Evolutionary conservation across 495 filamentous ascomycete species (phyloP).

Genomic region (Podospora conica): DNA sequence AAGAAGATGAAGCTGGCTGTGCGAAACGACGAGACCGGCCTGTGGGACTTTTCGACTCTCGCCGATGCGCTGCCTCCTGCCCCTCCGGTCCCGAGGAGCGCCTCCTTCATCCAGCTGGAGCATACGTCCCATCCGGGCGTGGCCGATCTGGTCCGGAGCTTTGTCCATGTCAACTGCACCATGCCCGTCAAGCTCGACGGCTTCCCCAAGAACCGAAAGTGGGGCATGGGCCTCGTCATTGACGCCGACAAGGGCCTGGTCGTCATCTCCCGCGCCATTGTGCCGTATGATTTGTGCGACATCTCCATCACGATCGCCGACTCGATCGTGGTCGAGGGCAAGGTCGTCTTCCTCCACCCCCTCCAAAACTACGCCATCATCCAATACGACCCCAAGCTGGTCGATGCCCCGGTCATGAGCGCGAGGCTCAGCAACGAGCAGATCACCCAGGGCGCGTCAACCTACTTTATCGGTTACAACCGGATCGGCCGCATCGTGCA

Average conservation of each 20-base stretch:
- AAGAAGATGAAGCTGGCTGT: constrained; percentile 89
- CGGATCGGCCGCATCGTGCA: constrained; percentile 90
- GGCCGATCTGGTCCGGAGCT: constrained; percentile 86
- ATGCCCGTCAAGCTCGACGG: constrained; percentile 96
- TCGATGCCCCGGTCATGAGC: constrained; percentile 86
- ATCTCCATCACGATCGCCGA: constrained; percentile 93
- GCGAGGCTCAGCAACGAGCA: constrained; percentile 72
- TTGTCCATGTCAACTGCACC: constrained; percentile 83
- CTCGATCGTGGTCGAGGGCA: constrained; percentile 86
- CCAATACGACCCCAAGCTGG: constrained; percentile 88
- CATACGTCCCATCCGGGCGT: constrained; percentile 84
- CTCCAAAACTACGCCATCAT: constrained; percentile 95
- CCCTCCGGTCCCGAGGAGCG: constrained; percentile 64
- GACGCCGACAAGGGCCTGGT: constrained; percentile 95
- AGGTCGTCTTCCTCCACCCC: constrained; percentile 96
- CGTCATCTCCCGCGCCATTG: constrained; percentile 83
- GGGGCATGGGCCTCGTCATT: constrained; percentile 90
- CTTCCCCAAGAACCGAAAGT: constrained; percentile 86
- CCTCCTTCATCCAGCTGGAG: constrained; percentile 84
- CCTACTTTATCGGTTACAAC: constrained; percentile 95
- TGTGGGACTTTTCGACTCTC: constrained; percentile 92
- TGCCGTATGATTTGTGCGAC: constrained; percentile 95
- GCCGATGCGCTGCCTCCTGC: constrained; percentile 70
- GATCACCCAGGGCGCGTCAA: constrained; percentile 84
- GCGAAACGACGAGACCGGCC: constrained; percentile 80